Percentiles rank a stretch among this genome's conserved stretches.
Evolutionary conservation across 1,139 yeast genomes (phyloP).

Genomic region (Spathaspora sp.): DNA sequence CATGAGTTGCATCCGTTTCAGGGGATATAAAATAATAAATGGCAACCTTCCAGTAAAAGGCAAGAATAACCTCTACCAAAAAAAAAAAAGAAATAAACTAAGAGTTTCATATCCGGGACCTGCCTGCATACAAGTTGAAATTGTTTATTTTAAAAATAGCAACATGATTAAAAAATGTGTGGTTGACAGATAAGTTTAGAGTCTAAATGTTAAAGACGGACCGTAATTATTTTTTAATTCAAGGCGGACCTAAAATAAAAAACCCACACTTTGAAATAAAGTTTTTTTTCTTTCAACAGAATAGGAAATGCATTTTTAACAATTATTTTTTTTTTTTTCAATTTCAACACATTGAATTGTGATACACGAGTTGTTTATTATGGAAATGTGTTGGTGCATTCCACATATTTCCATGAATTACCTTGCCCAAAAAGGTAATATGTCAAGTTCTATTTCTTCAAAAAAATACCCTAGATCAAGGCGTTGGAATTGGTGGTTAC

Average conservation of each 20-base stretch:
- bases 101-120: not conserved
- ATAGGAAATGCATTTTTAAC: not conserved
- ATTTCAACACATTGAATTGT: not conserved
- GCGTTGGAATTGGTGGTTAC: not conserved
- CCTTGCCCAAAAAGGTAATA: not conserved
- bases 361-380: not conserved
- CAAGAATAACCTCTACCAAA: not conserved
- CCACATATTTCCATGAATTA: not conserved
- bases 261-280: not conserved
- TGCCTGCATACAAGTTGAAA: not conserved
- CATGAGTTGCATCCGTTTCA: constrained; percentile 1
- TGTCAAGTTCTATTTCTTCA: not conserved
- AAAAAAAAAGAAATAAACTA: constrained; percentile 1
- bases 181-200: not conserved
- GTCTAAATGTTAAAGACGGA: constrained; percentile 1
- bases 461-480: too few species aligned
- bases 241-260: not conserved
- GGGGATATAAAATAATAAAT: too few species aligned
- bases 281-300: not conserved
- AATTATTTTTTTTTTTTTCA: not conserved
- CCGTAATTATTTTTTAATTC: not conserved
- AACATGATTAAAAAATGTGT: not conserved
- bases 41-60: not conserved
- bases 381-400: not conserved
- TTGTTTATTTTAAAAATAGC: constrained; percentile 1